Evolutionary conservation across 2,329 filamentous ascomycete species (phyloP).

Genomic region (Xylariaceae sp.): DNA sequence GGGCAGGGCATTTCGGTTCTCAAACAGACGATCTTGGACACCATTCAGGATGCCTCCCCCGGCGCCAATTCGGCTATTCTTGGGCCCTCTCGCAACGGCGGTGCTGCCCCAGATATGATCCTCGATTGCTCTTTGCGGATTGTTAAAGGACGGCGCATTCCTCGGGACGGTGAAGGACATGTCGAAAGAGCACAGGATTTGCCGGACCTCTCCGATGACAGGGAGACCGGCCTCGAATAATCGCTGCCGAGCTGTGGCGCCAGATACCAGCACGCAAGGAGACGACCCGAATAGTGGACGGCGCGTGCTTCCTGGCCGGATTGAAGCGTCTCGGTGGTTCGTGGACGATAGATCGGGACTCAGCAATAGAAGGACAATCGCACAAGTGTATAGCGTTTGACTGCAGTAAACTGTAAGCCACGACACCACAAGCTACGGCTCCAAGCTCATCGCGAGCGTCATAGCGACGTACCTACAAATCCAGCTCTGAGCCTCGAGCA

Average conservation of each 20-base stretch:
- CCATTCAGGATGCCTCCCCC: slow-evolving; percentile 42
- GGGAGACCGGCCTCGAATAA: slow-evolving; percentile 47
- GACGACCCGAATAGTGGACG: slow-evolving; percentile 45
- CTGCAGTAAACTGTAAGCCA: slow-evolving; percentile 6
- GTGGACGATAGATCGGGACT: background rate
- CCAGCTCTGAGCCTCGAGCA: background rate
- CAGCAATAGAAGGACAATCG: slow-evolving; percentile 15
- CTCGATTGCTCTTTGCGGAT: slow-evolving; percentile 61
- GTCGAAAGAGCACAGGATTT: slow-evolving; percentile 37
- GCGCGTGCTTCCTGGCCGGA: slow-evolving; percentile 35
- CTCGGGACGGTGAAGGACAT: slow-evolving; percentile 66
- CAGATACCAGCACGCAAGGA: slow-evolving; percentile 42
- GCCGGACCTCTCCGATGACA: slow-evolving; percentile 42
- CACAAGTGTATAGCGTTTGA: background rate
- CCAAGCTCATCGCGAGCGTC: background rate
- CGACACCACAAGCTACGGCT: background rate
- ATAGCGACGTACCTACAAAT: slow-evolving; percentile 3
- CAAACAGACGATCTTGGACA: slow-evolving; percentile 63
- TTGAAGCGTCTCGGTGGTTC: slow-evolving; percentile 36
- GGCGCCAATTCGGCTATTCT: slow-evolving; percentile 17
- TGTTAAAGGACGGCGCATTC: slow-evolving; percentile 65
- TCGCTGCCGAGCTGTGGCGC: slow-evolving; percentile 40
- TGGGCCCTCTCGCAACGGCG: slow-evolving; percentile 40
- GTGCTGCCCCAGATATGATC: slow-evolving; percentile 61
- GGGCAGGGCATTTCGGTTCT: slow-evolving; percentile 60